Percentiles rank a stretch among this genome's conserved stretches.
These are phyloP conservation scores for Colletotrichum shisoi DNA, from an alignment of 2,329 filamentous ascomycete genomes.

Conservation along the genomic window DNA sequence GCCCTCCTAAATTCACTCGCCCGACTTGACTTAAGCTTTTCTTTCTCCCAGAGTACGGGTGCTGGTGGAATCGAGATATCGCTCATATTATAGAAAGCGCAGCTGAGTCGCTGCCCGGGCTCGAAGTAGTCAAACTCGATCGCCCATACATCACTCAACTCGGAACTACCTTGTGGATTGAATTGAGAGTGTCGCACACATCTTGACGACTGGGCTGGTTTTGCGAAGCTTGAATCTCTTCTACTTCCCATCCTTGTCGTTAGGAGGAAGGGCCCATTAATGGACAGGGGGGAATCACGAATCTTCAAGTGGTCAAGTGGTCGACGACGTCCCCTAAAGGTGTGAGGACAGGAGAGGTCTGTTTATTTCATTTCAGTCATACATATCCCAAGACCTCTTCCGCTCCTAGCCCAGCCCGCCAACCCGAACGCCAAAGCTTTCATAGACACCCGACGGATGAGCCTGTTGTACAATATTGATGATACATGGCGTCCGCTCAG, in stretches of 20 bases:
- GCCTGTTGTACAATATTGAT: slow-evolving; percentile 15
- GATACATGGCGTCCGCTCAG: slow-evolving; percentile 13
- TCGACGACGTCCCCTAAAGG: not conserved
- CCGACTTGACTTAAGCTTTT: not conserved
- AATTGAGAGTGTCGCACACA: slow-evolving; percentile 55
- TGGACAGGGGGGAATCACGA: too few relatives aligned
- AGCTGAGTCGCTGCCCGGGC: slow-evolving; percentile 56
- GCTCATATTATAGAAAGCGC: slow-evolving; percentile 62
- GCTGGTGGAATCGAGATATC: slow-evolving; percentile 74
- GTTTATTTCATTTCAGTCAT: slow-evolving; percentile 36
- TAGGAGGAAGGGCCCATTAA: not conserved
- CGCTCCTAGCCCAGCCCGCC: not conserved
- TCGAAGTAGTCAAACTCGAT: slow-evolving; percentile 64
- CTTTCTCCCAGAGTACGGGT: slow-evolving; percentile 58
- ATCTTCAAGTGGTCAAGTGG: not conserved
- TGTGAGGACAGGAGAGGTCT: slow-evolving; percentile 31
- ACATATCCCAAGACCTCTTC: slow-evolving; percentile 16
- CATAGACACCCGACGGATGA: slow-evolving; percentile 6
- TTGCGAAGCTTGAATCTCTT: not conserved
- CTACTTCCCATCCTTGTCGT: not conserved
- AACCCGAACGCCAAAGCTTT: slow-evolving; percentile 7
- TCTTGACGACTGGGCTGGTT: not conserved
- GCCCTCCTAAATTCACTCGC: not conserved
- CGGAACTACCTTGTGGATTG: slow-evolving; percentile 67
- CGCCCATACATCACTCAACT: slow-evolving; percentile 62